Conservation (phyloP, 2,329 filamentous ascomycete species). For the Mycogone perniciosa region DNA sequence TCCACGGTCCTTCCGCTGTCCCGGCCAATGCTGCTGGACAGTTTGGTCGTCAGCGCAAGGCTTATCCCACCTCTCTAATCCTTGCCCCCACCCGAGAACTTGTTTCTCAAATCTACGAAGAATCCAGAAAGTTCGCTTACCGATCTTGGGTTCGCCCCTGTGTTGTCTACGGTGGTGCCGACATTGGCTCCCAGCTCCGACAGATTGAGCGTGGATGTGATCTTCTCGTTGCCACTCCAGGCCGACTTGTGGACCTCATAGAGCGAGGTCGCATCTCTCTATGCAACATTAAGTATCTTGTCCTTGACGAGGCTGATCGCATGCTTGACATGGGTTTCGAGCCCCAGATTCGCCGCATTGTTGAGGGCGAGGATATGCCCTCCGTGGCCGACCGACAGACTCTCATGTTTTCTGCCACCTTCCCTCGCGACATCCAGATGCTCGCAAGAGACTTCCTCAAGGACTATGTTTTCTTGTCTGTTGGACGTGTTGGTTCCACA, state of each 20-base stretch:
- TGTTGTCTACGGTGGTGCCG: constrained; percentile 97
- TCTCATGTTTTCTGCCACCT: constrained; percentile 99
- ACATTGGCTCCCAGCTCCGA: constrained; percentile 95
- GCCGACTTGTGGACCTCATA: constrained; percentile 94
- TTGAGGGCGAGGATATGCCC: constrained; percentile 98
- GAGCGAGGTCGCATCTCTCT: constrained; percentile 98
- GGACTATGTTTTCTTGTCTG: constrained; percentile 98
- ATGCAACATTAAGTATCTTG: constrained; percentile 97
- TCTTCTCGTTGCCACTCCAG: constrained; percentile 91
- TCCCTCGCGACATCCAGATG: constrained; percentile 99
- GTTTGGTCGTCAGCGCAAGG: constrained; percentile 93
- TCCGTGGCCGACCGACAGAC: constrained; percentile 78
- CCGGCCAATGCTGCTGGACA: constrained; percentile 60
- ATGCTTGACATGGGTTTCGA: constrained; percentile 99
- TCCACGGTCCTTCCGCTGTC: constrained; percentile 70
- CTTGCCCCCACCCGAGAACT: constrained; percentile 96
- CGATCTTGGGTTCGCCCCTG: constrained; percentile 98
- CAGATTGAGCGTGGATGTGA: constrained; percentile 97
- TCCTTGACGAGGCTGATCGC: constrained; percentile 97
- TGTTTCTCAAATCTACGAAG: constrained; percentile 97
- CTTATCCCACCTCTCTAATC: constrained; percentile 92
- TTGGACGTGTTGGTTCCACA: constrained; percentile 95
- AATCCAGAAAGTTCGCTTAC: constrained; percentile 96
- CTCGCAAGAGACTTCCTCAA: constrained; percentile 97
- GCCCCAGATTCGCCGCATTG: constrained; percentile 97